These are phyloP conservation scores for Colletotrichum sp. DNA, from an alignment of 2,329 filamentous ascomycete species.

Conservation along the genomic window DNA sequence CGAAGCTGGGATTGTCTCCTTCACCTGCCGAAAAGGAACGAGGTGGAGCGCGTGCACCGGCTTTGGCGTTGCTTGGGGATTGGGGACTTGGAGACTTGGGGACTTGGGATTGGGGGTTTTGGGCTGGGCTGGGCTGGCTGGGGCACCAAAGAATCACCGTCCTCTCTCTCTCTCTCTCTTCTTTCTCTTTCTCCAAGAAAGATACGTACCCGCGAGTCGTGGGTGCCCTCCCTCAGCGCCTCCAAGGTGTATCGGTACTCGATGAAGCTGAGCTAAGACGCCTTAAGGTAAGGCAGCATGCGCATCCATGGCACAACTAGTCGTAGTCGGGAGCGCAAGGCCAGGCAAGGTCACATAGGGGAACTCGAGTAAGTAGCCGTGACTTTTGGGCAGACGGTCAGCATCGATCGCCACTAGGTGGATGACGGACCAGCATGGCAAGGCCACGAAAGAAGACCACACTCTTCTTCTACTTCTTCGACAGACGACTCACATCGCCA, in stretches of 20 bases:
- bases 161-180: background rate
- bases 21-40: slow-evolving; percentile 15
- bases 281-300: background rate
- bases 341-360: background rate
- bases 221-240: background rate
- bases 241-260: background rate
- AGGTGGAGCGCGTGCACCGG: background rate
- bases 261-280: background rate
- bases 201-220: background rate
- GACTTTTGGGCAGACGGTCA: background rate
- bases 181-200: background rate
- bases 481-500: background rate
- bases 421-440: background rate
- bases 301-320: background rate
- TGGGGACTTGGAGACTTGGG: background rate
- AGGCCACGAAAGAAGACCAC: background rate
- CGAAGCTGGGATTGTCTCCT: slow-evolving; percentile 13
- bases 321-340: background rate
- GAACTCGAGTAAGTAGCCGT: background rate
- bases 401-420: background rate
- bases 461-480: background rate
- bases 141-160: background rate
- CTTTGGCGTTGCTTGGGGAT: background rate
- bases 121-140: background rate
- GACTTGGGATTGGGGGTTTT: background rate